phyloP scores from a whole-genome alignment of 129 eudicot genomes.

The Ambrosia trifida region DNA sequence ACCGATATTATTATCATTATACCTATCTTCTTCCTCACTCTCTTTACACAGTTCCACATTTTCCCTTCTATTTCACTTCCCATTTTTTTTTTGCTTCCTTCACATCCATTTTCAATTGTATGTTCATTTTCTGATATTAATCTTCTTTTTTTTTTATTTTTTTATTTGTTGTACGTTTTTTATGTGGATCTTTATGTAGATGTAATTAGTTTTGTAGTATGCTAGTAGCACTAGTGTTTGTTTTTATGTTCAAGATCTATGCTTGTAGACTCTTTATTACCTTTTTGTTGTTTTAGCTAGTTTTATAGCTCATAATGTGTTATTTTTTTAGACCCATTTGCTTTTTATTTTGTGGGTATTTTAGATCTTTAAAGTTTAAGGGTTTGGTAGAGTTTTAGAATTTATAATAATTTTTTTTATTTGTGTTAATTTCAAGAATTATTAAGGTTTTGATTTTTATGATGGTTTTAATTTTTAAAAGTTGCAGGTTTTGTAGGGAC shows the following conservation, averaged over 20 bases:
- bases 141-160: background rate
- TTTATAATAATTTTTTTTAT: background rate
- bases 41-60: conserved; percentile 14
- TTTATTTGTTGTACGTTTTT: background rate
- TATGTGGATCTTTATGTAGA: conserved; percentile 31
- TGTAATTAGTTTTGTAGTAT: conserved; percentile 3
- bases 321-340: background rate
- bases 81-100: background rate
- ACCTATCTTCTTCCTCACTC: conserved; percentile 24
- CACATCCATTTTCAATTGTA: background rate
- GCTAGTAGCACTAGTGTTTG: conserved; percentile 1
- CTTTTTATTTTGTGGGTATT: conserved; percentile 1
- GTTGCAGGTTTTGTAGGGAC: conserved; percentile 27
- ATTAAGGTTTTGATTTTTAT: background rate
- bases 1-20: conserved; percentile 11
- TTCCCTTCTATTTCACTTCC: background rate
- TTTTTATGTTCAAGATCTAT: conserved; percentile 16
- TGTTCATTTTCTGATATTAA: background rate
- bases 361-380: conserved; percentile 30
- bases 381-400: conserved; percentile 1
- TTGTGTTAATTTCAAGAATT: background rate
- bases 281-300: background rate
- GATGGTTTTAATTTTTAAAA: background rate
- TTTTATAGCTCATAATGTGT: conserved; percentile 14
- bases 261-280: conserved; percentile 1